Conservation (phyloP, 768 basidiomycete genomes). For the Paxillus ammoniavirescens region DNA sequence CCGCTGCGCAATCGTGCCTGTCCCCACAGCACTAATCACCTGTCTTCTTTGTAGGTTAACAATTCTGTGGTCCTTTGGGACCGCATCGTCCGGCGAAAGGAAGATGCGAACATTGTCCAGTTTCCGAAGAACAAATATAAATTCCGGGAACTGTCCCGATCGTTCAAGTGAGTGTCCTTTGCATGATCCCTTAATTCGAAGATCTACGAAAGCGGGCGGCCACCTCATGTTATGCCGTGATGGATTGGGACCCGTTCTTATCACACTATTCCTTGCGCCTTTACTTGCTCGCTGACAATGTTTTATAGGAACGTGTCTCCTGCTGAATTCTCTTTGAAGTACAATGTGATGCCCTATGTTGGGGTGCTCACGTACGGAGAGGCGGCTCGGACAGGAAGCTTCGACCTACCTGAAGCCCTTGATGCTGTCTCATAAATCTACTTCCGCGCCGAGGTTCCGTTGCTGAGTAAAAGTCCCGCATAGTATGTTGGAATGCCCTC, state of each 20-base stretch:
- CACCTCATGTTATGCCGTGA: constrained; percentile 20
- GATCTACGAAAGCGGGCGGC: constrained; percentile 6
- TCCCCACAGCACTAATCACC: constrained; percentile 7
- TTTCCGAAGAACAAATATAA: constrained; percentile 75
- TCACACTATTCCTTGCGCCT: constrained; percentile 6
- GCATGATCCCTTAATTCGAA: background rate
- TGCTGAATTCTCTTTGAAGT: constrained; percentile 73
- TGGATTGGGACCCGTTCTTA: constrained; percentile 11
- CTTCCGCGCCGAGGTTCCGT: background rate
- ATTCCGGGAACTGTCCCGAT: constrained; percentile 69
- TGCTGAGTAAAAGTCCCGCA: constrained; percentile 9
- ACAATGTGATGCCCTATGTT: constrained; percentile 90
- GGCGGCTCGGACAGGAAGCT: constrained; percentile 47
- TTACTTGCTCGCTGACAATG: constrained; percentile 15
- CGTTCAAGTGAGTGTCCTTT: constrained; percentile 64
- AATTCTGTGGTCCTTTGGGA: constrained; percentile 92
- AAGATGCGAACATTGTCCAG: constrained; percentile 59
- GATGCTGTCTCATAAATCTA: constrained; percentile 28
- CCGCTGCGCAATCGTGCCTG: constrained; percentile 18
- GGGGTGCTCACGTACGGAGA: constrained; percentile 79
- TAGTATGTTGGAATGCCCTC: constrained; percentile 10
- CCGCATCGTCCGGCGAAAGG: constrained; percentile 79
- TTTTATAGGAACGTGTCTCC: constrained; percentile 57
- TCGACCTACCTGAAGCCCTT: constrained; percentile 33
- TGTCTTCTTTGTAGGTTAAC: constrained; percentile 43